Percentiles rank a stretch among this genome's conserved stretches.
Conservation (phyloP, 2,329 filamentous ascomycete species). For the Bipolaris zeicola region DNA sequence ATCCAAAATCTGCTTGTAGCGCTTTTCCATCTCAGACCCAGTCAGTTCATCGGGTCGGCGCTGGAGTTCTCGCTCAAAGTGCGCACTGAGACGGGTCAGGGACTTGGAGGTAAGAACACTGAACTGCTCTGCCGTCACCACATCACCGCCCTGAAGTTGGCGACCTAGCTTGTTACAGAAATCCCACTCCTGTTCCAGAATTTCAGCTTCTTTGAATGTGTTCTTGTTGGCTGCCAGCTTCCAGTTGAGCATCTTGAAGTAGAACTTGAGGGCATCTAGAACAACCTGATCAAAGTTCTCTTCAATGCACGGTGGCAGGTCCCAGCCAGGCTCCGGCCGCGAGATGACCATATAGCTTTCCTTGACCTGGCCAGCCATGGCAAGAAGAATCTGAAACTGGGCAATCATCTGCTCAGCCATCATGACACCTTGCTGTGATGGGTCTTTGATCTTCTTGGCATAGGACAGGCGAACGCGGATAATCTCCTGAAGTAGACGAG, state of each 20-base stretch:
- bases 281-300: slow-evolving; percentile 94
- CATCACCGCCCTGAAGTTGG: slow-evolving; percentile 88
- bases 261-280: slow-evolving; percentile 91
- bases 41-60: slow-evolving; percentile 82
- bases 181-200: slow-evolving; percentile 96
- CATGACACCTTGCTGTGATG: slow-evolving; percentile 86
- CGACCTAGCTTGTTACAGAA: slow-evolving; percentile 94
- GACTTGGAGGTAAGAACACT: slow-evolving; percentile 92
- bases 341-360: slow-evolving; percentile 83
- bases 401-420: slow-evolving; percentile 98
- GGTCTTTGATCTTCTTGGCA: slow-evolving; percentile 93
- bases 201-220: slow-evolving; percentile 97
- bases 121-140: slow-evolving; percentile 97
- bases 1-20: slow-evolving; percentile 93
- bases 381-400: slow-evolving; percentile 92
- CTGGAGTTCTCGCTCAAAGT: slow-evolving; percentile 90
- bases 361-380: slow-evolving; percentile 91
- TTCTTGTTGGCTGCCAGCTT: slow-evolving; percentile 98
- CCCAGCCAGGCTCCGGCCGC: slow-evolving; percentile 89
- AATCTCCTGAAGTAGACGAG: slow-evolving; percentile 93
- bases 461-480: slow-evolving; percentile 90
- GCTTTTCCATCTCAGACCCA: slow-evolving; percentile 85
- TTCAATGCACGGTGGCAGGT: slow-evolving; percentile 92
- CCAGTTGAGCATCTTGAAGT: slow-evolving; percentile 99
- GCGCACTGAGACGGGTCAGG: slow-evolving; percentile 81